A percentile compares a stretch with the other conserved stretches of the same genome.
These are phyloP conservation scores for Fusarium sp. DNA, from an alignment of 2,329 filamentous ascomycete genomes.

Conservation along the genomic window DNA sequence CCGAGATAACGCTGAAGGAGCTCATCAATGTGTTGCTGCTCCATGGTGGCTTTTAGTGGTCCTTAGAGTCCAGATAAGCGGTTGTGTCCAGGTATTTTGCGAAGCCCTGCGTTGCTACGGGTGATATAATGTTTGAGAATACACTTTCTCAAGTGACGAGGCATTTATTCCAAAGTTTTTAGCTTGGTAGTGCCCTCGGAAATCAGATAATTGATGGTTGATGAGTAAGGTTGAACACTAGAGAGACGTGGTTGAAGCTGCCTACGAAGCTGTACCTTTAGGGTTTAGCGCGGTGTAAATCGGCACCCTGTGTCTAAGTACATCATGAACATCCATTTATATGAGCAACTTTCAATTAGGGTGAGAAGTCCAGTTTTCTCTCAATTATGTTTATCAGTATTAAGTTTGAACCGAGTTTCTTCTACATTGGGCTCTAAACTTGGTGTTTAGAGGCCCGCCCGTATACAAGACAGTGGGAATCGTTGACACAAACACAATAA, in stretches of 20 bases:
- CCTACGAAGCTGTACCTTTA: slow-evolving; percentile 29
- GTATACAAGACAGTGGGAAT: slow-evolving; percentile 51
- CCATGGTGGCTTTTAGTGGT: slow-evolving; percentile 31
- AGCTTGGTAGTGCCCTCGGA: not conserved
- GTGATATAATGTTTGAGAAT: no score
- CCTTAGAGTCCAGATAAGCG: not conserved
- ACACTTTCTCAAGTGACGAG: not conserved
- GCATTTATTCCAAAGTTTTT: not conserved
- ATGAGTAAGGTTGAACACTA: slow-evolving; percentile 13
- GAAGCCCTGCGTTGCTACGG: not conserved
- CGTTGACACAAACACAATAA: slow-evolving; percentile 50
- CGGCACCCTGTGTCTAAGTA: not conserved
- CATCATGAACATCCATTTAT: not conserved
- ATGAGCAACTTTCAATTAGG: not conserved
- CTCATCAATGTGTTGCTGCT: slow-evolving; percentile 67
- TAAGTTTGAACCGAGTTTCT: not conserved
- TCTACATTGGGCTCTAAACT: slow-evolving; percentile 46
- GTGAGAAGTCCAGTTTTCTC: no score
- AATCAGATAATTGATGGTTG: not conserved
- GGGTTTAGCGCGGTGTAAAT: slow-evolving; percentile 36
- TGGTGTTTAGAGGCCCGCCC: slow-evolving; percentile 48
- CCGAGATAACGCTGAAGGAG: slow-evolving; percentile 77
- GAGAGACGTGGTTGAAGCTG: slow-evolving; percentile 10
- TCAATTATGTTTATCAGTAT: not conserved
- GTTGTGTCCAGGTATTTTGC: not conserved